A percentile compares a stretch with the other conserved stretches of the same genome.
Conservation (phyloP, 73 alveolate species). For the Tetrahymena elliotti region DNA sequence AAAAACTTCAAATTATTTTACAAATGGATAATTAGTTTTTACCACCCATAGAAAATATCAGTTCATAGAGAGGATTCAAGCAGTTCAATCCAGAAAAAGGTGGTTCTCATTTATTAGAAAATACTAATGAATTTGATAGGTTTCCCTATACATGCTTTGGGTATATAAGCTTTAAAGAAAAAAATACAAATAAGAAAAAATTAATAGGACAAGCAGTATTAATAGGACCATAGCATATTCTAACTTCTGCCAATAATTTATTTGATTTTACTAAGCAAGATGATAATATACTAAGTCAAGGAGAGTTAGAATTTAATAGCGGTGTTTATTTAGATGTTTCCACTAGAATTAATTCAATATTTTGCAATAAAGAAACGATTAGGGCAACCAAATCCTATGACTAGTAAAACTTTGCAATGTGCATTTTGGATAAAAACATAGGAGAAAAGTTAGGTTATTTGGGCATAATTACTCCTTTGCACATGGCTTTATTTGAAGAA, state of each 20-base stretch:
- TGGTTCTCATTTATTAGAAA: not conserved
- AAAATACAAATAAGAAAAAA: not conserved
- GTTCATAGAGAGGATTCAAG: not conserved
- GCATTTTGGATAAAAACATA: not conserved
- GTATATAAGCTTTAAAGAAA: not conserved
- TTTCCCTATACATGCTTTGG: not conserved
- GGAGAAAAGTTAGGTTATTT: not conserved
- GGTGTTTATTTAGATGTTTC: not conserved
- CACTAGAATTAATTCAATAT: not conserved
- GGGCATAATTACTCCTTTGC: not conserved
- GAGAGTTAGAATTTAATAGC: not conserved
- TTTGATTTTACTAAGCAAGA: not conserved
- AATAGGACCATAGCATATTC: not conserved
- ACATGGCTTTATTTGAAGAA: not conserved
- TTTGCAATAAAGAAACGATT: not conserved
- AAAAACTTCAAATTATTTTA: not conserved
- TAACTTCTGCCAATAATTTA: not conserved
- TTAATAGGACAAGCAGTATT: not conserved
- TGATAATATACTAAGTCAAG: not conserved
- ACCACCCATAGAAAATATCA: not conserved
- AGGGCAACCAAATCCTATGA: not conserved
- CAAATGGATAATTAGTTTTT: not conserved
- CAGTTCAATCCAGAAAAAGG: not conserved
- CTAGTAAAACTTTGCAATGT: not conserved
- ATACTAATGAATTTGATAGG: not conserved